Percentiles rank a stretch among this genome's conserved stretches.
Evolutionary conservation across 106 monocot genomes (phyloP).

Genomic region (Vanilla planifolia): DNA sequence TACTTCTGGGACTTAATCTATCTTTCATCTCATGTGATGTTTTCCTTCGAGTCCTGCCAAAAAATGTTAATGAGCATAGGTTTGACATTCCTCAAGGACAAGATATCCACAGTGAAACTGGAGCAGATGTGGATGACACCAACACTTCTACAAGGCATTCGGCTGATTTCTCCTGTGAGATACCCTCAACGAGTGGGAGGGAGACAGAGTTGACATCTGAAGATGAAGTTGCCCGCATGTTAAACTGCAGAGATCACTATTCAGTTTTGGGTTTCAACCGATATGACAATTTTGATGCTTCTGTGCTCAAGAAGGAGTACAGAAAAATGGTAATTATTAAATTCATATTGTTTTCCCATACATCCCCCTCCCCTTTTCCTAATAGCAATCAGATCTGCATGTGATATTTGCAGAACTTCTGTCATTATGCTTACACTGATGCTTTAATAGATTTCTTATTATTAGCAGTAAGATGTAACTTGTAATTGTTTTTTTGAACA

Average conservation of each 20-base stretch:
- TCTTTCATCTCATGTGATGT: constrained; percentile 92
- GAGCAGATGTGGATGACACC: constrained; percentile 28
- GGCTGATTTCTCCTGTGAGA: constrained; percentile 27
- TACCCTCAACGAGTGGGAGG: constrained; percentile 83
- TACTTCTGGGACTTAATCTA: constrained; percentile 65
- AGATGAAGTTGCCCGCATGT: constrained; percentile 77
- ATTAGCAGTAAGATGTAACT: not conserved
- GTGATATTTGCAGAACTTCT: not conserved
- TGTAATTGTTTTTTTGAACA: constrained; percentile 21
- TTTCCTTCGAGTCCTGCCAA: constrained; percentile 60
- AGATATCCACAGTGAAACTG: constrained; percentile 16
- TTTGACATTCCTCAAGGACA: constrained; percentile 27
- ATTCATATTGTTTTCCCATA: not conserved
- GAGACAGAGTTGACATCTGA: constrained; percentile 82
- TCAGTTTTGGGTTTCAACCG: constrained; percentile 78
- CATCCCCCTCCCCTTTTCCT: too few species aligned
- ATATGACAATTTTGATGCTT: constrained; percentile 62
- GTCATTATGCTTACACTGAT: not conserved
- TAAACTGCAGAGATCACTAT: constrained; percentile 90
- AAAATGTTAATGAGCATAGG: constrained; percentile 40
- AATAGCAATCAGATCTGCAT: too few species aligned
- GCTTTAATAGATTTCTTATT: not conserved
- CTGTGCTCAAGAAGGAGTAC: constrained; percentile 81
- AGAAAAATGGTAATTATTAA: constrained; percentile 66
- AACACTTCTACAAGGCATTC: constrained; percentile 24